phyloP scores from a whole-genome alignment of 345 rosid genomes.

The Populus euphratica region DNA sequence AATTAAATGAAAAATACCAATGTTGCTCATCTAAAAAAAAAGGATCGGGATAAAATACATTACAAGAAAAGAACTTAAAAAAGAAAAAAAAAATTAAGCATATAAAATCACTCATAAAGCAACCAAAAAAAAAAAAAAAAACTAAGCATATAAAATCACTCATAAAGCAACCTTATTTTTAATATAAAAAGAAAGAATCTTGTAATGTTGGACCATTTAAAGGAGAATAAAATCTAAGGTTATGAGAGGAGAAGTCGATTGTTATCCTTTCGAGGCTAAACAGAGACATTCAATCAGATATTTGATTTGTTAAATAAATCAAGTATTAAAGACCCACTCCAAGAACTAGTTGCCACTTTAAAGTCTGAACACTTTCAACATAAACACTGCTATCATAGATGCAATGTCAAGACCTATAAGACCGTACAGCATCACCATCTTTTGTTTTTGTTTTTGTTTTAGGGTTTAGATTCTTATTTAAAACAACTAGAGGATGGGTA shows the following conservation, averaged over 20 bases:
- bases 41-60: neutral
- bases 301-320: slow-evolving; percentile 50
- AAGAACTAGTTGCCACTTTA: slow-evolving; percentile 81
- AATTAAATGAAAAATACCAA: neutral
- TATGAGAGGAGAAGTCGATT: neutral
- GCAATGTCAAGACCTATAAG: slow-evolving; percentile 1
- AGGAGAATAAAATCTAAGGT: neutral
- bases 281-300: slow-evolving; percentile 47
- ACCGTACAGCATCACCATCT: neutral
- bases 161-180: neutral
- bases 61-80: neutral
- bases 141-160: neutral
- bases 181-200: neutral
- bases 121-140: neutral
- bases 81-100: neutral
- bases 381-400: slow-evolving; percentile 50
- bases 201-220: neutral
- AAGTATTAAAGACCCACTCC: slow-evolving; percentile 74
- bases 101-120: neutral
- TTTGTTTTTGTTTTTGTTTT: too few species aligned
- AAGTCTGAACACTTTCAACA: slow-evolving; percentile 64
- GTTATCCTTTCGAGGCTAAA: slow-evolving; percentile 78
- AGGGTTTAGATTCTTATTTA: too few species aligned
- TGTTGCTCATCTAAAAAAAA: neutral
- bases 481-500: too few species aligned